Evolutionary conservation across 2,329 filamentous ascomycete genomes (phyloP).

Genomic region (Sphaerostilbella broomeana): DNA sequence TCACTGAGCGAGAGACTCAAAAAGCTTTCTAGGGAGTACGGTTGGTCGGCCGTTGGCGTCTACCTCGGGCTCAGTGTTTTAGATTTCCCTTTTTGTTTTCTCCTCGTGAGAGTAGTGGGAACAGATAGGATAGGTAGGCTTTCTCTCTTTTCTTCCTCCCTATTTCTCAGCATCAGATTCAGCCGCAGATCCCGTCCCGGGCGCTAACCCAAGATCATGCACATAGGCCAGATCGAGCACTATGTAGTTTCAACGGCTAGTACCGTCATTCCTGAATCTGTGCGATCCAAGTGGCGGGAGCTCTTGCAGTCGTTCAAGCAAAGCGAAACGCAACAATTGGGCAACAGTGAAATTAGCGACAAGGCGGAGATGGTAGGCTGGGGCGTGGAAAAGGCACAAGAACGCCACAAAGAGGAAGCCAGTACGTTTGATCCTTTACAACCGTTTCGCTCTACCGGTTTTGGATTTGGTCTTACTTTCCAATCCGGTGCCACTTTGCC

Average conservation of each 20-base stretch:
- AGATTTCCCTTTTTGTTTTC: conserved; percentile 93
- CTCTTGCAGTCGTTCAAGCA: conserved; percentile 43
- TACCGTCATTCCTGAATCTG: conserved; percentile 51
- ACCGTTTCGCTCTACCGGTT: background rate
- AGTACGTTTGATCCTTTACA: conserved; percentile 57
- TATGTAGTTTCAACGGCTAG: conserved; percentile 55
- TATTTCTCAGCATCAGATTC: background rate
- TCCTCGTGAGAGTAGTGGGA: conserved; percentile 75
- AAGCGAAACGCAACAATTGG: conserved; percentile 36
- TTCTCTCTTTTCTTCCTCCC: background rate
- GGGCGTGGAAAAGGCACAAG: conserved; percentile 58
- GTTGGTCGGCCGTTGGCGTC: conserved; percentile 88
- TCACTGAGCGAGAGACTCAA: conserved; percentile 67
- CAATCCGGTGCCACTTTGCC: no score
- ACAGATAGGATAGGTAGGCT: conserved; percentile 75
- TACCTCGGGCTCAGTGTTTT: conserved; percentile 77
- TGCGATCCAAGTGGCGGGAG: conserved; percentile 47
- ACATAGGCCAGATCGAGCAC: conserved; percentile 56
- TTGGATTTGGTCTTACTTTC: background rate
- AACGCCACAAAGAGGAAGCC: conserved; percentile 56
- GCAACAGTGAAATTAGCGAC: conserved; percentile 38
- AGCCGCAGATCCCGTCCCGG: background rate
- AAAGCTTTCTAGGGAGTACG: conserved; percentile 85
- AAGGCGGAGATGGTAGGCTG: conserved; percentile 47
- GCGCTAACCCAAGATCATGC: conserved; percentile 4